Evolutionary conservation across 2,329 filamentous ascomycete species (phyloP).

Genomic region (Paracoccidioides lutzii): DNA sequence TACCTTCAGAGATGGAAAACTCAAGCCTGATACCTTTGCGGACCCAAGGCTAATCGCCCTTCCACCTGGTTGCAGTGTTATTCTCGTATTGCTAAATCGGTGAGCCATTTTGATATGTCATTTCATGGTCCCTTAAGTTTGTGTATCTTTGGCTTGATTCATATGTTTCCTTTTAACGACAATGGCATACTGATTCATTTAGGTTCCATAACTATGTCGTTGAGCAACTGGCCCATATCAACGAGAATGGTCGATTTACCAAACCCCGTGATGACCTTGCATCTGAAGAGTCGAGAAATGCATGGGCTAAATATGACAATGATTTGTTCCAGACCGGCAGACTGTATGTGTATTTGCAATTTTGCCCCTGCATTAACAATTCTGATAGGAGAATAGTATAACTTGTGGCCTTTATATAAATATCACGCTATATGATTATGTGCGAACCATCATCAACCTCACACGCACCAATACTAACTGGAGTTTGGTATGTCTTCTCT

Average conservation of each 20-base stretch:
- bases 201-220: conserved; percentile 30
- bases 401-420: conserved; percentile 23
- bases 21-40: conserved; percentile 29
- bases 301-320: conserved; percentile 25
- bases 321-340: conserved; percentile 25
- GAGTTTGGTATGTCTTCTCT: conserved; percentile 19
- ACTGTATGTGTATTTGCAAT: conserved; percentile 11
- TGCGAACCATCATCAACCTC: conserved; percentile 21
- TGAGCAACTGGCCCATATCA: conserved; percentile 28
- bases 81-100: conserved; percentile 27
- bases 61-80: conserved; percentile 23
- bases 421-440: conserved; percentile 24
- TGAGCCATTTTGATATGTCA: conserved; percentile 38
- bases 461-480: conserved; percentile 32
- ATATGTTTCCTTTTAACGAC: conserved; percentile 13
- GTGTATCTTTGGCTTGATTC: neutral
- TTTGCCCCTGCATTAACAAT: neutral
- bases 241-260: conserved; percentile 29
- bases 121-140: neutral
- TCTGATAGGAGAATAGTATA: conserved; percentile 12
- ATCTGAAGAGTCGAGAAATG: conserved; percentile 19
- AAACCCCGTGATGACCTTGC: conserved; percentile 10
- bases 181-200: neutral
- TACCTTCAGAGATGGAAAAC: conserved; percentile 24
- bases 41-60: conserved; percentile 22